phyloP scores from a whole-genome alignment of 495 filamentous ascomycete species.

The Neurospora sp. region DNA sequence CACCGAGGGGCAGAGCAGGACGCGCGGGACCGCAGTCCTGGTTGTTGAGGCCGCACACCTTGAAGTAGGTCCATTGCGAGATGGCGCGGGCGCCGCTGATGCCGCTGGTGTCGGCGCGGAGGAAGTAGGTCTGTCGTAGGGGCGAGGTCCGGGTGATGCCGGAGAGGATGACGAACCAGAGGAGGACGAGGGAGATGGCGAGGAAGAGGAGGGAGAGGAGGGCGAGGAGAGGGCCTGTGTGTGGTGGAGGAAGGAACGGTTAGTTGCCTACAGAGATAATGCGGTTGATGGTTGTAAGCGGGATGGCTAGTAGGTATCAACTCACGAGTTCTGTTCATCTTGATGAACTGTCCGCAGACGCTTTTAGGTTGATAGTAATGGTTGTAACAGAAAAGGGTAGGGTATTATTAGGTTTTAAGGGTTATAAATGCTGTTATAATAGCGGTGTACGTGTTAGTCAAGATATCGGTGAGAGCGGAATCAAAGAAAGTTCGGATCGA shows the following conservation, averaged over 20 bases:
- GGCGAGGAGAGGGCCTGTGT: slow-evolving; percentile 27
- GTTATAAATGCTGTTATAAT: not conserved
- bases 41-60: slow-evolving; percentile 47
- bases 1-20: slow-evolving; percentile 39
- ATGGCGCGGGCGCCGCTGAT: slow-evolving; percentile 53
- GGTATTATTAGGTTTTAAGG: not conserved
- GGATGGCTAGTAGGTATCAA: not conserved
- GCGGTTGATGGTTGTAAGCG: not conserved
- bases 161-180: slow-evolving; percentile 71
- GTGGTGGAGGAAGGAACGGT: not conserved
- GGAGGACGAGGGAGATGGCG: slow-evolving; percentile 60
- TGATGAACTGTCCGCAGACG: not conserved
- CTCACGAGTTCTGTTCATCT: slow-evolving; percentile 13
- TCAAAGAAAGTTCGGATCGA: not conserved
- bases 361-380: not conserved
- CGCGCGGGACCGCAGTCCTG: slow-evolving; percentile 32
- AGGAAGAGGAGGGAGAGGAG: slow-evolving; percentile 62
- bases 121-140: slow-evolving; percentile 68
- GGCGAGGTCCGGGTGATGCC: slow-evolving; percentile 51
- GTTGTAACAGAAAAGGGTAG: not conserved
- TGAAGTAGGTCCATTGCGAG: slow-evolving; percentile 85
- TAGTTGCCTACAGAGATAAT: not conserved
- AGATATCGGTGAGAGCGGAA: not conserved
- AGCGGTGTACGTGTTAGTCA: not conserved
- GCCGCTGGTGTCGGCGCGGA: slow-evolving; percentile 59